phyloP scores from a whole-genome alignment of 495 filamentous ascomycete genomes.

The Xylaria intraflava region DNA sequence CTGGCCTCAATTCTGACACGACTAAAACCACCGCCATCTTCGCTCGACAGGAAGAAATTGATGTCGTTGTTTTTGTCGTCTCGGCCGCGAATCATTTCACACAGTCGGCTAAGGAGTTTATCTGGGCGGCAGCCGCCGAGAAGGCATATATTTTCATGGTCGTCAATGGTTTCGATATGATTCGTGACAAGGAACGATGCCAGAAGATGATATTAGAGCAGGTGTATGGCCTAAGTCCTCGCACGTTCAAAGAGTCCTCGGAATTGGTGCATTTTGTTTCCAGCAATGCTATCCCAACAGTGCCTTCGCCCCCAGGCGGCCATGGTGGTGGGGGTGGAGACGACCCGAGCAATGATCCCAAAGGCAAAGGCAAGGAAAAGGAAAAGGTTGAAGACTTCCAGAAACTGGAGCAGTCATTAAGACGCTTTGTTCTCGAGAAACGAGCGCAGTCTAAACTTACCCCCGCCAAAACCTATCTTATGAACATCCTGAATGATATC shows the following conservation, averaged over 20 bases:
- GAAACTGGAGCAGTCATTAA: constrained; percentile 75
- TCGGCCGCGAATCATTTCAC: constrained; percentile 98
- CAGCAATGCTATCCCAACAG: constrained; percentile 82
- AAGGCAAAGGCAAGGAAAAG: constrained; percentile 84
- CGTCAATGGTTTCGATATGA: constrained; percentile 93
- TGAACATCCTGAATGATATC: constrained; percentile 84
- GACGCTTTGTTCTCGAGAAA: constrained; percentile 94
- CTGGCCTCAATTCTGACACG: constrained; percentile 90
- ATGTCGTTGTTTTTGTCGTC: constrained; percentile 97
- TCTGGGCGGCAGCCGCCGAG: constrained; percentile 87
- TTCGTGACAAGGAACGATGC: constrained; percentile 73
- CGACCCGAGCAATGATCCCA: constrained; percentile 58
- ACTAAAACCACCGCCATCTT: constrained; percentile 96
- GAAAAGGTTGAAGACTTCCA: constrained; percentile 86
- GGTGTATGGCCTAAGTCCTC: constrained; percentile 73
- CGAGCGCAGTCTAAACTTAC: constrained; percentile 91
- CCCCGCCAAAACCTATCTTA: constrained; percentile 91
- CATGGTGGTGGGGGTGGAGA: constrained; percentile 51
- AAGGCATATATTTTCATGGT: constrained; percentile 99
- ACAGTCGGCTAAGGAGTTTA: constrained; percentile 91
- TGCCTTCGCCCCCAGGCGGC: constrained; percentile 46
- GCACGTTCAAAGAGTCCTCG: constrained; percentile 83
- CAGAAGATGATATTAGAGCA: constrained; percentile 90
- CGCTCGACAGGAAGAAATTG: constrained; percentile 94
- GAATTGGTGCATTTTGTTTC: constrained; percentile 98